Conservation (phyloP, 306 rosid species). For the Medicago ruthenica region DNA sequence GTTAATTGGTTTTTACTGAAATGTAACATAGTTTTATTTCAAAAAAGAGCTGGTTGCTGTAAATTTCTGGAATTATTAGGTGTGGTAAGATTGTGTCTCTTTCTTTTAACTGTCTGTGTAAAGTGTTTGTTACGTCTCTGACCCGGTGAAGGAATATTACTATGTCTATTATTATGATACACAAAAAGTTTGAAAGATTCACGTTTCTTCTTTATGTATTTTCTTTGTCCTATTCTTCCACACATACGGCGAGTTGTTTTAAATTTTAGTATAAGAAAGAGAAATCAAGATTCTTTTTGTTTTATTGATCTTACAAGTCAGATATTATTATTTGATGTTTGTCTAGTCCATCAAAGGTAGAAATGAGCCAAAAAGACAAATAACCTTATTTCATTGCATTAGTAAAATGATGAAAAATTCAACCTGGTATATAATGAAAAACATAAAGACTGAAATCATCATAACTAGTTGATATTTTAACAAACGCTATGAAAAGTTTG, state of each 20-base stretch:
- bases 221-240: background rate
- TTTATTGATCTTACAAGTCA: conserved; percentile 11
- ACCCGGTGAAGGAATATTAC: conserved; percentile 30
- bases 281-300: background rate
- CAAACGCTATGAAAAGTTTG: too few species aligned
- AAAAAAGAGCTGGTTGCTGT: conserved; percentile 1
- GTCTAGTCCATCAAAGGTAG: background rate
- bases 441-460: too few species aligned
- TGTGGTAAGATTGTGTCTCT: conserved; percentile 23
- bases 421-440: too few species aligned
- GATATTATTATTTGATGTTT: background rate
- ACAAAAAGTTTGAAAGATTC: conserved; percentile 32
- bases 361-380: too few species aligned
- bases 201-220: background rate
- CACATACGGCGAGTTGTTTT: background rate
- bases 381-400: too few species aligned
- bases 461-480: too few species aligned
- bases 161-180: conserved; percentile 17
- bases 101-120: conserved; percentile 45
- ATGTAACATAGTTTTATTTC: conserved; percentile 34
- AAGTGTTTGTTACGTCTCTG: conserved; percentile 46
- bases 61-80: conserved; percentile 36
- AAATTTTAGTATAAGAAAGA: too few species aligned
- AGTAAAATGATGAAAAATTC: too few species aligned
- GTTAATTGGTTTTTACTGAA: conserved; percentile 25